Evolutionary conservation across 768 basidiomycete species (phyloP).

Genomic region (Chlorophyllum brunneum): DNA sequence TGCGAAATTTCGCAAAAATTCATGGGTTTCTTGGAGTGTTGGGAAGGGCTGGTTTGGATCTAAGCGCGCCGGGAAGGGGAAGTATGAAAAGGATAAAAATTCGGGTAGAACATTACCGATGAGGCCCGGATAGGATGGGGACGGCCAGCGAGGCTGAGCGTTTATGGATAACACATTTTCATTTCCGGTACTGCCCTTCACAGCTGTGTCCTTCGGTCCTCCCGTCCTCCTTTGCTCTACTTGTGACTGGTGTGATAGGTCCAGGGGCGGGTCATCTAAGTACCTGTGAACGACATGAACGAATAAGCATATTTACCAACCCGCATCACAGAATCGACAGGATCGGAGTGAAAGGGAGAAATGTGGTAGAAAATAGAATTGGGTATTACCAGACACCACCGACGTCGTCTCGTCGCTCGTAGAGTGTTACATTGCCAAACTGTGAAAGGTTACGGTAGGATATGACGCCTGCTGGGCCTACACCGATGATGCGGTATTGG

Average conservation of each 20-base stretch:
- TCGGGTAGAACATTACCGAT: conserved; percentile 50
- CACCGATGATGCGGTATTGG: conserved; percentile 45
- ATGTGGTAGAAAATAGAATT: too few relatives aligned
- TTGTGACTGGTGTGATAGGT: too few relatives aligned
- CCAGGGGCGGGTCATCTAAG: conserved; percentile 28
- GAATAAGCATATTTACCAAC: too few relatives aligned
- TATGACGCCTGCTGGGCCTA: conserved; percentile 45
- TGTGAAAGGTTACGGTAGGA: conserved; percentile 44
- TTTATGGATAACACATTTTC: not conserved
- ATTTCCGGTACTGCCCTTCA: too few relatives aligned
- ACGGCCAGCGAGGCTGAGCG: conserved; percentile 35
- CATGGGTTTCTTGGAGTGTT: conserved; percentile 32
- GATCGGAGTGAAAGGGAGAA: too few relatives aligned
- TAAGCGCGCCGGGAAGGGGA: conserved; percentile 30
- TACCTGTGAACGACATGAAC: conserved; percentile 22
- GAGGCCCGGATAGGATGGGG: conserved; percentile 43
- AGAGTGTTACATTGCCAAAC: conserved; percentile 38
- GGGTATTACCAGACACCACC: conserved; percentile 44
- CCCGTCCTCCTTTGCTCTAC: too few relatives aligned
- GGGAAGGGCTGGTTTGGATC: conserved; percentile 36
- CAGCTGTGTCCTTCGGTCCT: too few relatives aligned
- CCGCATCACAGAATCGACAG: too few relatives aligned
- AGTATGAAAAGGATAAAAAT: conserved; percentile 33
- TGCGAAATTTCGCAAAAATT: conserved; percentile 33
- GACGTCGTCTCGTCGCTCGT: conserved; percentile 44